A percentile compares a stretch with the other conserved stretches of the same genome.
Evolutionary conservation across 2,329 filamentous ascomycete genomes (phyloP).

Genomic region (Ophiocordyceps sinensis): DNA sequence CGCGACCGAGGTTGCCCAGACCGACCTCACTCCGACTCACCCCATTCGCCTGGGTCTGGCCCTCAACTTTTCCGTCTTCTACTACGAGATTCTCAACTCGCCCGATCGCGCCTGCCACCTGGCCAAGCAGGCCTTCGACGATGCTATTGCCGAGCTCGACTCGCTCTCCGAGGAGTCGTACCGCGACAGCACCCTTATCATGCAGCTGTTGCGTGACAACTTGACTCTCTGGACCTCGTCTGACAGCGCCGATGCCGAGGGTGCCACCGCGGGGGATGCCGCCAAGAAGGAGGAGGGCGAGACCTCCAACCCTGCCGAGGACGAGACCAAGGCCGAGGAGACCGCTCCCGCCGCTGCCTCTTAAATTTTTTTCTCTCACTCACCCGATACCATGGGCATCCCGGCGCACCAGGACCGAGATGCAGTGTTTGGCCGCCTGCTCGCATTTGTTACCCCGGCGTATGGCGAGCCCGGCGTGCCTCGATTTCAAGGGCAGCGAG

Average conservation of each 20-base stretch:
- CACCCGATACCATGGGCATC: conserved; percentile 22
- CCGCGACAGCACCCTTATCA: conserved; percentile 97
- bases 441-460: conserved; percentile 6
- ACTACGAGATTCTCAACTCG: conserved; percentile 98
- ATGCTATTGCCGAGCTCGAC: conserved; percentile 97
- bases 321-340: conserved; percentile 31
- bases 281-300: conserved; percentile 47
- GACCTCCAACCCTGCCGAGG: conserved; percentile 24
- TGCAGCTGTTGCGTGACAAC: conserved; percentile 98
- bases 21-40: conserved; percentile 92
- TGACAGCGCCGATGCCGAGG: conserved; percentile 68
- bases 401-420: conserved; percentile 21
- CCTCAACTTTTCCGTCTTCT: conserved; percentile 98
- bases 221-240: conserved; percentile 96
- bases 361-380: conserved; percentile 24
- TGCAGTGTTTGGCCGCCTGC: conserved; percentile 14
- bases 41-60: conserved; percentile 95
- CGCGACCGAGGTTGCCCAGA: conserved; percentile 96
- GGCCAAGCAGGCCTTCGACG: conserved; percentile 97
- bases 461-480: conserved; percentile 11
- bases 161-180: conserved; percentile 96
- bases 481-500: conserved; percentile 15
- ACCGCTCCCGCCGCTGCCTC: conserved; percentile 33
- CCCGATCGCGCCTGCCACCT: conserved; percentile 96
- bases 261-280: conserved; percentile 30